Evolutionary conservation across 2,329 filamentous ascomycete genomes (phyloP).

Genomic region (Colletotrichum orbiculare): DNA sequence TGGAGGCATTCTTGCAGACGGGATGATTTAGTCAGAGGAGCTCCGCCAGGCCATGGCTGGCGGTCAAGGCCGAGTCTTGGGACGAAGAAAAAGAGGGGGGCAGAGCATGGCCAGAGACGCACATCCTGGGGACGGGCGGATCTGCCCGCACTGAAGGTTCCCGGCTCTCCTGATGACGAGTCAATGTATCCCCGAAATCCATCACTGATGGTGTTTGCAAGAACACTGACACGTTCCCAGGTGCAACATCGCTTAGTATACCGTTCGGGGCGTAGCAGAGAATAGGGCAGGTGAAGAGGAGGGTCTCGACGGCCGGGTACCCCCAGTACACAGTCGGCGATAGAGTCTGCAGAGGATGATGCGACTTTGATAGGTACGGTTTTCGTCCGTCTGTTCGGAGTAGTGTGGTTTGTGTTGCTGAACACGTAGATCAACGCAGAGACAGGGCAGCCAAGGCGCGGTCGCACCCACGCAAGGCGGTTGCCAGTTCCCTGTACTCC

Average conservation of each 20-base stretch:
- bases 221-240: neutral
- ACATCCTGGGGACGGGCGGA: constrained; percentile 13
- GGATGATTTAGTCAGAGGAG: neutral
- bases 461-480: neutral
- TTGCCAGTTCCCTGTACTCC: too few species aligned
- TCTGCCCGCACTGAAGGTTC: constrained; percentile 4
- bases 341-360: too few species aligned
- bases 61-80: neutral
- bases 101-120: too few species aligned
- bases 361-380: neutral
- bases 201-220: neutral
- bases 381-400: neutral
- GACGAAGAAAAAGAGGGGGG: constrained; percentile 13
- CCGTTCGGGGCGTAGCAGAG: too few species aligned
- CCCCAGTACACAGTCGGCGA: too few species aligned
- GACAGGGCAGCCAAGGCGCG: neutral
- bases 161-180: neutral
- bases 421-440: neutral
- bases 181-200: neutral
- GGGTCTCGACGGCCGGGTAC: too few species aligned
- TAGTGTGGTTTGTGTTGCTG: neutral
- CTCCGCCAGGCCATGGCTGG: neutral
- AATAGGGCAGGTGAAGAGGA: too few species aligned
- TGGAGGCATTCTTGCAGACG: constrained; percentile 7
- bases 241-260: too few species aligned